phyloP scores from a whole-genome alignment of 208 protist genomes.

The Trypanosoma vivax region DNA sequence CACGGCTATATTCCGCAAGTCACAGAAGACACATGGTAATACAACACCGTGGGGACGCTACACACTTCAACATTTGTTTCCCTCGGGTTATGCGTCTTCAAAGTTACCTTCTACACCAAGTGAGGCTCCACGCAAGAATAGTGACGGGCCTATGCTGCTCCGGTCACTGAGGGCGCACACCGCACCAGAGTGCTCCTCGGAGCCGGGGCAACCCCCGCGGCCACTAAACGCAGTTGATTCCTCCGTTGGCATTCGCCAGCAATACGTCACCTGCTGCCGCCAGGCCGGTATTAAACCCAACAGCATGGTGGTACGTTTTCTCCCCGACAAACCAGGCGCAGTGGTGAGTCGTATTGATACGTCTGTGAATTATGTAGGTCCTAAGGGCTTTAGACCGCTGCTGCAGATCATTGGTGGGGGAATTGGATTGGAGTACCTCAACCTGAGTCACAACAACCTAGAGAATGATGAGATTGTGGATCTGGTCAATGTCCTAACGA shows the following conservation, averaged over 20 bases:
- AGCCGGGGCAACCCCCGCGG: constrained; percentile 1
- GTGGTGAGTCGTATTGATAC: constrained; percentile 37
- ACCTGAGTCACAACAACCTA: constrained; percentile 40
- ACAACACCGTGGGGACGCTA: constrained; percentile 10
- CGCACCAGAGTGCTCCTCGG: not conserved
- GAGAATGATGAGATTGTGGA: constrained; percentile 38
- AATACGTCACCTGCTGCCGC: constrained; percentile 25
- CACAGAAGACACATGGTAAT: not conserved
- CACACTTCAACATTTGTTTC: not conserved
- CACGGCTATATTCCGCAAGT: not conserved
- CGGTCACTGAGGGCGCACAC: not conserved
- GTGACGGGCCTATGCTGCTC: not conserved
- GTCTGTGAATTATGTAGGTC: constrained; percentile 48
- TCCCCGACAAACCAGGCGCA: constrained; percentile 6
- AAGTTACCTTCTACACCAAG: constrained; percentile 1
- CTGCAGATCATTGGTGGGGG: constrained; percentile 32
- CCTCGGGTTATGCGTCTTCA: not conserved
- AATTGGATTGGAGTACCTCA: constrained; percentile 23
- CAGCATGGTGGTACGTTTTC: constrained; percentile 16
- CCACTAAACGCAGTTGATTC: not conserved
- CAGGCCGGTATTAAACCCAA: constrained; percentile 25
- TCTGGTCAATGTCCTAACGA: constrained; percentile 20
- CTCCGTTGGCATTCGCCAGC: constrained; percentile 6
- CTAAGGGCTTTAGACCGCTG: constrained; percentile 37
- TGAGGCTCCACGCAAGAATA: not conserved